These are phyloP conservation scores for Naegleria fowleri DNA, from an alignment of 208 protist species.

Conservation along the genomic window DNA sequence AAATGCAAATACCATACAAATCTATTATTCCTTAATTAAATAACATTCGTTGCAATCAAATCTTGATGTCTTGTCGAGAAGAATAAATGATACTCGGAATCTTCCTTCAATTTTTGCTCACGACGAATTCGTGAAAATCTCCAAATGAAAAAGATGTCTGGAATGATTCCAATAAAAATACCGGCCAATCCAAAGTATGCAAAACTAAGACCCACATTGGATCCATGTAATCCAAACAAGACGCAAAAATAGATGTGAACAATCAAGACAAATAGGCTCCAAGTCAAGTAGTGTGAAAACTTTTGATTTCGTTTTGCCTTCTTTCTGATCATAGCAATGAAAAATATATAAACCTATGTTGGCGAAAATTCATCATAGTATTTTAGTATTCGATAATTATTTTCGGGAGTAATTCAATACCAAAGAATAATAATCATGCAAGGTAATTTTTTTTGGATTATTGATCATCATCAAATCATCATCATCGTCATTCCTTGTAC, in stretches of 20 bases:
- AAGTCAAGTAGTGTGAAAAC: neutral
- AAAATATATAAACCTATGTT: neutral
- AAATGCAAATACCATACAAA: too few species aligned
- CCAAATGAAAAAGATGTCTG: neutral
- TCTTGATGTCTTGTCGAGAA: neutral
- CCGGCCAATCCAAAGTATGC: neutral
- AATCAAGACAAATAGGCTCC: neutral
- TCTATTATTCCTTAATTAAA: too few species aligned
- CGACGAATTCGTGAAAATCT: neutral
- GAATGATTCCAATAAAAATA: neutral
- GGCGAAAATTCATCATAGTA: too few species aligned
- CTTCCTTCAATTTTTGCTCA: neutral
- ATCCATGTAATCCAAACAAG: neutral
- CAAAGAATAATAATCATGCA: too few species aligned
- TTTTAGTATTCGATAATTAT: too few species aligned
- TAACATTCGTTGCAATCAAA: constrained; percentile 1
- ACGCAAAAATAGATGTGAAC: neutral
- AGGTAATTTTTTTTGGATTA: neutral
- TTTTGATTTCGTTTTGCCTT: neutral
- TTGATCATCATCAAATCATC: neutral
- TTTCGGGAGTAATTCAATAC: too few species aligned
- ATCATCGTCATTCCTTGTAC: too few species aligned
- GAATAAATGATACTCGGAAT: neutral
- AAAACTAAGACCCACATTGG: neutral
- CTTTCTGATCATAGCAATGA: neutral